These are phyloP conservation scores for Aegilops umbellulata DNA, from an alignment of 176 grass and related monocot species.

Conservation along the genomic window DNA sequence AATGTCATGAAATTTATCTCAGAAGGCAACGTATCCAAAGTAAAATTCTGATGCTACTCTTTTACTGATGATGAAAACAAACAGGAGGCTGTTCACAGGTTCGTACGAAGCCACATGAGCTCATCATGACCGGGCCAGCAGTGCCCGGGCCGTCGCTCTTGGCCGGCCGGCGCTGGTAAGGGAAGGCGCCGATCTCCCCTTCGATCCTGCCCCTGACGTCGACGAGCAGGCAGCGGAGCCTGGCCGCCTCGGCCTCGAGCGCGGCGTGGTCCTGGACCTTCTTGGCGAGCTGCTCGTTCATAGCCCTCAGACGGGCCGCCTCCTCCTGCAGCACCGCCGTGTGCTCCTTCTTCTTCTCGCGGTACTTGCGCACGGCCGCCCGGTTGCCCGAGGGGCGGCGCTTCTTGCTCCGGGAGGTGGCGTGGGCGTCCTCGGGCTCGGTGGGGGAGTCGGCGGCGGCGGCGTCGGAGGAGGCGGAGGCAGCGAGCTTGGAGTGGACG, in stretches of 20 bases:
- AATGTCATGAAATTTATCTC: background rate
- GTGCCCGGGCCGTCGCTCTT: conserved; percentile 25
- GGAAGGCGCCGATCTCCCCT: conserved; percentile 78
- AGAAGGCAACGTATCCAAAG: background rate
- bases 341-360: conserved; percentile 78
- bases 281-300: conserved; percentile 46
- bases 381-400: conserved; percentile 48
- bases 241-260: conserved; percentile 53
- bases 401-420: conserved; percentile 33
- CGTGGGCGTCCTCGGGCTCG: conserved; percentile 30
- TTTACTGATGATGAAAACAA: background rate
- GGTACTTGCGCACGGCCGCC: conserved; percentile 70
- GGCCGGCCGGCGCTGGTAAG: conserved; percentile 61
- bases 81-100: background rate
- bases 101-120: conserved; percentile 62
- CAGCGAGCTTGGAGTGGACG: conserved; percentile 71
- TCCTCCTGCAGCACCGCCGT: conserved; percentile 53
- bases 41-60: background rate
- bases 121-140: conserved; percentile 60
- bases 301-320: conserved; percentile 37
- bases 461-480: conserved; percentile 33
- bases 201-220: conserved; percentile 76
- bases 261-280: conserved; percentile 57
- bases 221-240: conserved; percentile 69
- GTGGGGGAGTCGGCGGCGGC: conserved; percentile 22